phyloP scores from a whole-genome alignment of 75 land plant species.

The Cunninghamia lanceolata region DNA sequence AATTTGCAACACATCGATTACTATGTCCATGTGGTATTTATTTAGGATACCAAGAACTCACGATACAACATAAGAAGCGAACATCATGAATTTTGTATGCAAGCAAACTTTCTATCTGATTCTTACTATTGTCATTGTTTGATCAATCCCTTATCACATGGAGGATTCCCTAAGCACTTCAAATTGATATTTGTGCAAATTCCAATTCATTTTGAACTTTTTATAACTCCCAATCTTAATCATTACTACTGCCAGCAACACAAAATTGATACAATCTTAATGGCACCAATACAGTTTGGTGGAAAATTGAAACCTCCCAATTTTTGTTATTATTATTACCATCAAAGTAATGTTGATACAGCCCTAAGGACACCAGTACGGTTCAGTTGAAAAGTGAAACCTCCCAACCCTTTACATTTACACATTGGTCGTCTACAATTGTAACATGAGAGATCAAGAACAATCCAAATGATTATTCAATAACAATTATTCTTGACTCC shows the following conservation, averaged over 20 bases:
- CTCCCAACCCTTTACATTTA: not conserved
- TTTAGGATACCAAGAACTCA: not conserved
- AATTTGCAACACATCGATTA: no score
- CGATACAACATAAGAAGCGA: no score
- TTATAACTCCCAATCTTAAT: not conserved
- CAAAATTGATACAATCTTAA: not conserved
- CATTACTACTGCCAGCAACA: no score
- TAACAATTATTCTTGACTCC: not conserved
- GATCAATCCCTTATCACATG: not conserved
- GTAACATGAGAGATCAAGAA: not conserved
- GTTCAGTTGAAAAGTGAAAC: not conserved
- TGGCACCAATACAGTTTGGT: not conserved
- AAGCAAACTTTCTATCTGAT: not conserved
- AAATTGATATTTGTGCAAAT: not conserved
- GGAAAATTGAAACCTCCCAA: not conserved
- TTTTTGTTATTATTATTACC: no score
- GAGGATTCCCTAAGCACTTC: not conserved
- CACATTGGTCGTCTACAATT: no score
- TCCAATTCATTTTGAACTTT: not conserved
- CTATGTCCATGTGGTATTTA: no score
- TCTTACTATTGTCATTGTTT: not conserved
- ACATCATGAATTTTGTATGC: not conserved
- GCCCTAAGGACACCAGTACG: not conserved
- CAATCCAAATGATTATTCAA: no score
- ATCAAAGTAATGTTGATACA: not conserved